These are phyloP conservation scores for Colletotrichum sp. DNA, from an alignment of 2,329 filamentous ascomycete species.

Conservation along the genomic window DNA sequence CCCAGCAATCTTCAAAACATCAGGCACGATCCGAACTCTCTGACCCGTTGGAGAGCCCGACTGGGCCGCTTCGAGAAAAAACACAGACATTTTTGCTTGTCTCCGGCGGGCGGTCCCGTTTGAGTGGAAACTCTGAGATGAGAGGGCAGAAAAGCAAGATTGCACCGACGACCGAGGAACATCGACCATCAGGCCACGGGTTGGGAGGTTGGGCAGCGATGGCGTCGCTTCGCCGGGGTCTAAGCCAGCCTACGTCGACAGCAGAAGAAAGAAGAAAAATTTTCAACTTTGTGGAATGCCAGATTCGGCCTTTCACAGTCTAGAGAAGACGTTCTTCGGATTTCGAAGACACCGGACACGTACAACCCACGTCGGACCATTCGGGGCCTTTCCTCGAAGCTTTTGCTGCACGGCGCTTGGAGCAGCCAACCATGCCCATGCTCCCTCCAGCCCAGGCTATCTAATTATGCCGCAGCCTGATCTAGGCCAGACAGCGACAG, in stretches of 20 bases:
- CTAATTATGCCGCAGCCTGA: not conserved
- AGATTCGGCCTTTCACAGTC: not conserved
- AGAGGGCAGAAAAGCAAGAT: slow-evolving; percentile 7
- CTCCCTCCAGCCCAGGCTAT: not conserved
- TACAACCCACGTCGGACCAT: not conserved
- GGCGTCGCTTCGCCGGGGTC: not conserved
- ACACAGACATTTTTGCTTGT: not conserved
- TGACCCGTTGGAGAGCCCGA: slow-evolving; percentile 1
- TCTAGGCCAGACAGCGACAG: not conserved
- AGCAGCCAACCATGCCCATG: slow-evolving; percentile 14
- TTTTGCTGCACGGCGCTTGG: slow-evolving; percentile 8
- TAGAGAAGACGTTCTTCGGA: not conserved
- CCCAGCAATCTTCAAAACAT: slow-evolving; percentile 1
- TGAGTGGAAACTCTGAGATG: not conserved
- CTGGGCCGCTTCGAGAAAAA: not conserved
- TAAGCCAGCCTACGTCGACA: not conserved
- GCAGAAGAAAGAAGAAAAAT: not conserved
- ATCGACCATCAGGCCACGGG: not conserved
- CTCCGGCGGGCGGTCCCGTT: slow-evolving; percentile 5
- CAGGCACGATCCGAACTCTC: slow-evolving; percentile 15
- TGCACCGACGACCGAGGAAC: not conserved
- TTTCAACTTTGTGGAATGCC: not conserved
- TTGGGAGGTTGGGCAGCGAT: slow-evolving; percentile 20
- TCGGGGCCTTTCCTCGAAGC: not conserved
- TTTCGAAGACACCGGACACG: not conserved